Conservation (phyloP, 2,329 filamentous ascomycete species). For the Dothistroma pini region DNA sequence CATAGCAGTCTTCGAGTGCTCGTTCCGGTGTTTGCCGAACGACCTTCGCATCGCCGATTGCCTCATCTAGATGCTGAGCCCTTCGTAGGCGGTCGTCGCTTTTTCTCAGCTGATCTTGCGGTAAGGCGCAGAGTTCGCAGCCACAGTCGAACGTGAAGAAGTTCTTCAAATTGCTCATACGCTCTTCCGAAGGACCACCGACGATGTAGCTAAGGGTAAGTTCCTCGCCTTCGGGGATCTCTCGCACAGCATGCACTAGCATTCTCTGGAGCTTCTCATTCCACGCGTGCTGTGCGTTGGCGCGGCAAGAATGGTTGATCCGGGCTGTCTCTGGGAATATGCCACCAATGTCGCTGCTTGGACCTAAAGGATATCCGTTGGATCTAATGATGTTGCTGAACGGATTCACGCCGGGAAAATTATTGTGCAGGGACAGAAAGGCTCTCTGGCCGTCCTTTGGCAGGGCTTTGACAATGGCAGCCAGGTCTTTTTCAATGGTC, state of each 20-base stretch:
- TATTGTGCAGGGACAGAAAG: conserved; percentile 34
- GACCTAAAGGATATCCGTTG: conserved; percentile 33
- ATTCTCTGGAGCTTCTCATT: conserved; percentile 28
- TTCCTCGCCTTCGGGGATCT: conserved; percentile 37
- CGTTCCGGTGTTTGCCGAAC: conserved; percentile 20
- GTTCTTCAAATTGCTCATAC: conserved; percentile 17
- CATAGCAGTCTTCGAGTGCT: conserved; percentile 20
- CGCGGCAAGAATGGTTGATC: conserved; percentile 40
- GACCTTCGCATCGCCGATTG: conserved; percentile 23
- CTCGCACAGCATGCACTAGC: conserved; percentile 35
- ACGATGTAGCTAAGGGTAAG: conserved; percentile 38
- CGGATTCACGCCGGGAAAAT: conserved; percentile 27
- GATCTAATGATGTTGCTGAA: conserved; percentile 34
- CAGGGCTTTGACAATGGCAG: conserved; percentile 23
- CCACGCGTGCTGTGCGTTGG: conserved; percentile 38
- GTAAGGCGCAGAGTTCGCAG: conserved; percentile 39
- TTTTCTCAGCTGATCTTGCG: conserved; percentile 29
- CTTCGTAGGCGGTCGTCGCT: conserved; percentile 29
- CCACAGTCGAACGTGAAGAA: conserved; percentile 37
- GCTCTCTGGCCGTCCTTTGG: conserved; percentile 27
- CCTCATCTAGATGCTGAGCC: conserved; percentile 24
- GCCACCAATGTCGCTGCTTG: conserved; percentile 27
- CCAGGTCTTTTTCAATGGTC: conserved; percentile 23
- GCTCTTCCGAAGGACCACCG: conserved; percentile 20
- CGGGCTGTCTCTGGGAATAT: conserved; percentile 37